Evolutionary conservation across 129 eudicot species (phyloP).

Genomic region (Centrapalus pauciflorus): DNA sequence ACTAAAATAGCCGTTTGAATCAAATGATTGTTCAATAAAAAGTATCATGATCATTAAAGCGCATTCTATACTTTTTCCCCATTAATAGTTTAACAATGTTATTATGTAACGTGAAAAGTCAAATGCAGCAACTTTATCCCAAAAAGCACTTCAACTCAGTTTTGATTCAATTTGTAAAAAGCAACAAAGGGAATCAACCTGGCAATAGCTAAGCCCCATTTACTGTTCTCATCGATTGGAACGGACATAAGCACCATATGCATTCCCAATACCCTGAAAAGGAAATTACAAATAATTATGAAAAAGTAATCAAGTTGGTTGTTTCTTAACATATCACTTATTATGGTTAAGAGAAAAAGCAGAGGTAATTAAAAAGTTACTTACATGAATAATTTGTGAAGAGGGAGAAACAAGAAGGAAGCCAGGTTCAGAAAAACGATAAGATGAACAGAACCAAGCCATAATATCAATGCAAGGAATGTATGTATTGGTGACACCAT

Average conservation of each 20-base stretch:
- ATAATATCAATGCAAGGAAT: slow-evolving; percentile 34
- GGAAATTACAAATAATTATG: background rate
- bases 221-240: slow-evolving; percentile 62
- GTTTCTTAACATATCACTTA: background rate
- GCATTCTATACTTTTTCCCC: too few species aligned
- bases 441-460: slow-evolving; percentile 68
- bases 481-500: slow-evolving; percentile 32
- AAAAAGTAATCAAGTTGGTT: background rate
- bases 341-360: background rate
- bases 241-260: slow-evolving; percentile 47
- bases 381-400: slow-evolving; percentile 42
- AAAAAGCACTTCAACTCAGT: background rate
- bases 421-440: slow-evolving; percentile 27
- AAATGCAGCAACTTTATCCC: background rate
- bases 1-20: too few species aligned
- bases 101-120: background rate
- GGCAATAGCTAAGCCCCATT: slow-evolving; percentile 58
- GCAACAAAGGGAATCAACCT: slow-evolving; percentile 32
- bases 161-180: background rate
- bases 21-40: too few species aligned
- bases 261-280: slow-evolving; percentile 60
- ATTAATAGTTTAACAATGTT: too few species aligned
- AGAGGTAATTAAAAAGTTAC: background rate
- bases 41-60: too few species aligned
- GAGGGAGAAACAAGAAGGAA: slow-evolving; percentile 56